phyloP scores from a whole-genome alignment of 2,329 filamentous ascomycete genomes.

The Colletotrichum sp. region DNA sequence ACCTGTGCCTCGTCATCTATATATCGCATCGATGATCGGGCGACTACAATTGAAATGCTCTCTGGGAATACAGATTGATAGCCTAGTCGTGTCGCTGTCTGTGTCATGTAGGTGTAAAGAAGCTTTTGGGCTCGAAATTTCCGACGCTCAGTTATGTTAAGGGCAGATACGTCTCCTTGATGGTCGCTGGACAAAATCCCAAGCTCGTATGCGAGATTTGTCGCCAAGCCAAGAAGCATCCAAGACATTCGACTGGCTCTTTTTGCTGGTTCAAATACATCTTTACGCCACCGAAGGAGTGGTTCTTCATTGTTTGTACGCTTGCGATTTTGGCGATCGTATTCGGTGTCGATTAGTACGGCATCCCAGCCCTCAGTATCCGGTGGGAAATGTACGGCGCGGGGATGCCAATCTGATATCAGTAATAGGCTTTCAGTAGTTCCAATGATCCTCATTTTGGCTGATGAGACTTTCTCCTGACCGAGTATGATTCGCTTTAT shows the following conservation, averaged over 20 bases:
- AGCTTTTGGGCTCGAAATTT: slow-evolving; percentile 19
- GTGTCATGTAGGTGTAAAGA: slow-evolving; percentile 24
- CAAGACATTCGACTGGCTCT: slow-evolving; percentile 29
- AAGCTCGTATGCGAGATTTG: slow-evolving; percentile 24
- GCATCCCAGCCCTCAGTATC: slow-evolving; percentile 27
- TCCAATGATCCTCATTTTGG: slow-evolving; percentile 22
- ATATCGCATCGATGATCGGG: not conserved
- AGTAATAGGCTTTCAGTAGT: slow-evolving; percentile 24
- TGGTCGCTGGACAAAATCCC: slow-evolving; percentile 18
- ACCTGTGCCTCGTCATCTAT: not conserved
- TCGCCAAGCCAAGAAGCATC: slow-evolving; percentile 28
- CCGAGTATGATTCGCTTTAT: slow-evolving; percentile 24
- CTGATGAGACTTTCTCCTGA: slow-evolving; percentile 24
- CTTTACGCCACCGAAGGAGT: slow-evolving; percentile 26
- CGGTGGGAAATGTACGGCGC: slow-evolving; percentile 23
- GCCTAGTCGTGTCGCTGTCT: slow-evolving; percentile 10
- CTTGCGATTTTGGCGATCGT: slow-evolving; percentile 23
- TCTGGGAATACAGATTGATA: slow-evolving; percentile 6
- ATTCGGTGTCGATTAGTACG: slow-evolving; percentile 20
- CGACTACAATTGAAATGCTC: not conserved
- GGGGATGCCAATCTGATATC: slow-evolving; percentile 28
- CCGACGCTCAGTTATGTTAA: not conserved
- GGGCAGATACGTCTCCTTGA: not conserved
- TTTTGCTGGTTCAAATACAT: slow-evolving; percentile 28
- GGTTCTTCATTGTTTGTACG: slow-evolving; percentile 22